These are phyloP conservation scores for Lasiodiplodia gonubiensis DNA, from an alignment of 2,329 filamentous ascomycete species.

Conservation along the genomic window DNA sequence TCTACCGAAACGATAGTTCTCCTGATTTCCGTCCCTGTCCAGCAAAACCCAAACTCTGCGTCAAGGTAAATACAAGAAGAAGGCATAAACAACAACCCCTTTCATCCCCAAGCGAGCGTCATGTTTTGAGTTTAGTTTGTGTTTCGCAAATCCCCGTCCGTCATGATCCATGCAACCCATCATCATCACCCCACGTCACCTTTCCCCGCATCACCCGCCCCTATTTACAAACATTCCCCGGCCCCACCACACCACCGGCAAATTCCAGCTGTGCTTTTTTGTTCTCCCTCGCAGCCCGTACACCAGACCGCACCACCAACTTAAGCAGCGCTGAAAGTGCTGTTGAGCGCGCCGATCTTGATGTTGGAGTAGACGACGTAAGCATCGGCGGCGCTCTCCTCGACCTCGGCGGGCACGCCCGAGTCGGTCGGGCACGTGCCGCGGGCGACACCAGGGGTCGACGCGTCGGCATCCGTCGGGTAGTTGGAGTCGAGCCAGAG, in stretches of 20 bases:
- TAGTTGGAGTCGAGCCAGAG: slow-evolving; percentile 72
- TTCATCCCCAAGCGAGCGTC: neutral
- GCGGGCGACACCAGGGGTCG: slow-evolving; percentile 31
- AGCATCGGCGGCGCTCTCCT: slow-evolving; percentile 30
- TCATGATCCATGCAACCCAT: too few species aligned
- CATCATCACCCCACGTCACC: neutral
- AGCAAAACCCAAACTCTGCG: neutral
- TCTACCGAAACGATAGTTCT: neutral
- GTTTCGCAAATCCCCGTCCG: neutral
- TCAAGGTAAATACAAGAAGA: neutral
- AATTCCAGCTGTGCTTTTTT: neutral
- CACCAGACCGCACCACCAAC: too few species aligned
- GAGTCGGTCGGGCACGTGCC: slow-evolving; percentile 32
- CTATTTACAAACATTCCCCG: neutral
- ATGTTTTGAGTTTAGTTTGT: neutral
- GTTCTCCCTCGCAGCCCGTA: neutral
- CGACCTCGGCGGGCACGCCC: slow-evolving; percentile 34
- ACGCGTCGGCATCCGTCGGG: slow-evolving; percentile 48
- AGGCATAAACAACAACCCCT: neutral
- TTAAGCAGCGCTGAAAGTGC: slow-evolving; percentile 32
- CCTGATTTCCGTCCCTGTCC: neutral
- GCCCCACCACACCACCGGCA: neutral
- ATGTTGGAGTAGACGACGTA: slow-evolving; percentile 37
- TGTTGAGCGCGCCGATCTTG: slow-evolving; percentile 36
- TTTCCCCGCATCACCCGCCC: neutral